Percentiles rank a stretch among this genome's conserved stretches.
These are phyloP conservation scores for Brasenia schreberi DNA, from an alignment of 164 flowering plant genomes.

Conservation along the genomic window DNA sequence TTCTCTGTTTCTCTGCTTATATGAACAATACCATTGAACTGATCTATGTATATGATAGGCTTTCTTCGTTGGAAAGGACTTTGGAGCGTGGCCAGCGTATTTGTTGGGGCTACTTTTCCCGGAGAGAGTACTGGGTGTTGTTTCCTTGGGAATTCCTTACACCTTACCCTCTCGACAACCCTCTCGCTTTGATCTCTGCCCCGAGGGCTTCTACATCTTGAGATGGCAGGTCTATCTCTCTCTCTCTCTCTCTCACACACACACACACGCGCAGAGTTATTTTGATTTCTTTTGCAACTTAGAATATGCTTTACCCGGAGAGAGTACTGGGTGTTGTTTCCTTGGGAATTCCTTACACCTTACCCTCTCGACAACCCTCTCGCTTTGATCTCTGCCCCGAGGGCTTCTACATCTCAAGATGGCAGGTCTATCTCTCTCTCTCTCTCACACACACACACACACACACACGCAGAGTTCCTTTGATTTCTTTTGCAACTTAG, in stretches of 20 bases:
- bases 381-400: conserved; percentile 18
- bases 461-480: too few species aligned
- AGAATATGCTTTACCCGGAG: too few species aligned
- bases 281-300: too few species aligned
- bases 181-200: conserved; percentile 10
- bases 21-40: too few species aligned
- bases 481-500: too few species aligned
- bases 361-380: conserved; percentile 13
- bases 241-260: too few species aligned
- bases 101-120: conserved; percentile 25
- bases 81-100: conserved; percentile 28
- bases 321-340: conserved; percentile 28
- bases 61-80: conserved; percentile 40
- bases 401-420: conserved; percentile 46
- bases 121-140: conserved; percentile 24
- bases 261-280: too few species aligned
- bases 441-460: too few species aligned
- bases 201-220: conserved; percentile 43
- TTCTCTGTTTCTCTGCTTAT: too few species aligned
- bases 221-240: conserved; percentile 27
- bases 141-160: conserved; percentile 38
- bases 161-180: conserved; percentile 15
- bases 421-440: conserved; percentile 17
- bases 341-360: conserved; percentile 29
- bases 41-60: not conserved